These are phyloP conservation scores for Tolypocladium cylindrosporum DNA, from an alignment of 2,329 filamentous ascomycete species.

Conservation along the genomic window DNA sequence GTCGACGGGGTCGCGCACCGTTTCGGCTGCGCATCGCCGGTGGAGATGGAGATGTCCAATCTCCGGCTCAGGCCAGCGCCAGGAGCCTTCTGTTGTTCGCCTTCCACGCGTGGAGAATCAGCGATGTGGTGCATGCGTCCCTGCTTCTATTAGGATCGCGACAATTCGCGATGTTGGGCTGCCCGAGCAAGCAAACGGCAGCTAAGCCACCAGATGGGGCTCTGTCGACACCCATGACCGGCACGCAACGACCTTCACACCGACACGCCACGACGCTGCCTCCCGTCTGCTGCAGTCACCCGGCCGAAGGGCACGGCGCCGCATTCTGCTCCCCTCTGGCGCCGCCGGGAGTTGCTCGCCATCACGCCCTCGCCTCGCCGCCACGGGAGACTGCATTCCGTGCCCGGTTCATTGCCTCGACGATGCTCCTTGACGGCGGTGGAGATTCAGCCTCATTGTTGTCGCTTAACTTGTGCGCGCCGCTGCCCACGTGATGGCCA, in stretches of 20 bases:
- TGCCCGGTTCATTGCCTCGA: neutral
- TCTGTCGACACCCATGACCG: neutral
- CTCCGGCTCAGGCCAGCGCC: neutral
- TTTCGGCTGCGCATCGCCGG: neutral
- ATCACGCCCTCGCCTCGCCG: neutral
- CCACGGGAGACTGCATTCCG: neutral
- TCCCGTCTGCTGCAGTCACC: neutral
- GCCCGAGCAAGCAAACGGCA: neutral
- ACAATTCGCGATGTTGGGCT: neutral
- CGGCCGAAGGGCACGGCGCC: neutral
- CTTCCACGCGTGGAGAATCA: neutral
- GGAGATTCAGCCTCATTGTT: neutral
- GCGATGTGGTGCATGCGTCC: neutral
- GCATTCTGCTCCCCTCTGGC: neutral
- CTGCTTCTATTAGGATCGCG: neutral
- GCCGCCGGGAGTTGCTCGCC: neutral
- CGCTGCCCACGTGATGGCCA: neutral
- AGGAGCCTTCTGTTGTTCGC: neutral
- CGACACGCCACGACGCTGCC: neutral
- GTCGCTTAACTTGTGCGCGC: neutral
- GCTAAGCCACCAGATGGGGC: neutral
- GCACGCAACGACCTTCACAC: neutral
- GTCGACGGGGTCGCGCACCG: neutral
- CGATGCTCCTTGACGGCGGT: neutral
- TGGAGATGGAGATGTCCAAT: neutral